Evolutionary conservation across 495 filamentous ascomycete species (phyloP).

Genomic region (Hypoxylon subgilvum): DNA sequence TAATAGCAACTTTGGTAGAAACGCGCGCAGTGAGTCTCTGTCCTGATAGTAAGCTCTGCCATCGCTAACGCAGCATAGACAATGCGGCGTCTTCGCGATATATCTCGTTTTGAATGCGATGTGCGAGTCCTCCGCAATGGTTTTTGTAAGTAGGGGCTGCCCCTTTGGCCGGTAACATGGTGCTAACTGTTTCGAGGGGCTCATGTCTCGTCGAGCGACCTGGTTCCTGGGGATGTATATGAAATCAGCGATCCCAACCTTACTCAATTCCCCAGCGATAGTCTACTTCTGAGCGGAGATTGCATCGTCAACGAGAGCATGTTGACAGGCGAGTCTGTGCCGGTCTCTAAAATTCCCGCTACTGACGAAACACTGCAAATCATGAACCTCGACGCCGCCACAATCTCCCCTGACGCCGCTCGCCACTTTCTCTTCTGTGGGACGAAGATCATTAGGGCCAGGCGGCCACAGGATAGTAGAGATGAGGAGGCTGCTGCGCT

Average conservation of each 20-base stretch:
- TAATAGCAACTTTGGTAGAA: slow-evolving; percentile 85
- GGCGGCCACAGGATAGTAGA: slow-evolving; percentile 79
- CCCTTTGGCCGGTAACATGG: slow-evolving; percentile 2
- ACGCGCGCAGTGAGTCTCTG: slow-evolving; percentile 72
- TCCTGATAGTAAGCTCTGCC: neutral
- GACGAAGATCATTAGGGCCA: slow-evolving; percentile 90
- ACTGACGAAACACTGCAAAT: slow-evolving; percentile 78
- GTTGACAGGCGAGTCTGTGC: slow-evolving; percentile 98
- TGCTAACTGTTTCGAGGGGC: slow-evolving; percentile 66
- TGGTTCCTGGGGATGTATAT: slow-evolving; percentile 96
- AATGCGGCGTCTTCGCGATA: slow-evolving; percentile 87
- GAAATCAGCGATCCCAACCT: slow-evolving; percentile 96
- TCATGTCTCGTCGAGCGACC: slow-evolving; percentile 80
- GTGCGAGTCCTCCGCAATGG: slow-evolving; percentile 90
- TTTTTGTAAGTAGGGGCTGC: slow-evolving; percentile 72
- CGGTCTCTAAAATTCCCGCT: slow-evolving; percentile 87
- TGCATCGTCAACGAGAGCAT: slow-evolving; percentile 99
- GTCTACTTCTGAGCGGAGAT: slow-evolving; percentile 88
- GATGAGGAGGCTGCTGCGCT: slow-evolving; percentile 91
- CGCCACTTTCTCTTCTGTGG: slow-evolving; percentile 92
- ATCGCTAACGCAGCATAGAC: slow-evolving; percentile 60
- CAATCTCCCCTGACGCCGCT: slow-evolving; percentile 78
- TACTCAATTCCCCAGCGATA: slow-evolving; percentile 91
- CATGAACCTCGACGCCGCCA: slow-evolving; percentile 76
- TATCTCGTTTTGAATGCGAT: slow-evolving; percentile 93